Percentiles rank a stretch among this genome's conserved stretches.
Conservation (phyloP, 495 filamentous ascomycete species). For the Daldinia concentrica region DNA sequence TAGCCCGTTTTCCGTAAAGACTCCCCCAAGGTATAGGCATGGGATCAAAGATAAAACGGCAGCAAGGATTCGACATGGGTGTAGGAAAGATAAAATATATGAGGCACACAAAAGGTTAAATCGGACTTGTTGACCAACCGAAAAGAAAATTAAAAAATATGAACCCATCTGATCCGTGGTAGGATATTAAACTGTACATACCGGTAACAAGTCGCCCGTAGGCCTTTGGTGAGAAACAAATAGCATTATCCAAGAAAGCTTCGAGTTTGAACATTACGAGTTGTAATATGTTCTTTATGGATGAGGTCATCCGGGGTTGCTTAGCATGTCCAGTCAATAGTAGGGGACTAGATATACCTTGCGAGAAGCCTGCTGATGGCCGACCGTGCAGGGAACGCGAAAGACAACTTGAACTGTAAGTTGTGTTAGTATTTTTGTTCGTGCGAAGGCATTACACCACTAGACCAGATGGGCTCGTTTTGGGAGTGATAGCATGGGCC, state of each 20-base stretch:
- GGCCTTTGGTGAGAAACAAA: background rate
- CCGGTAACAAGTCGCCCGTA: background rate
- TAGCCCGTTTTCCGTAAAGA: too few relatives aligned
- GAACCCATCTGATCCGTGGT: background rate
- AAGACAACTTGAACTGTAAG: slow-evolving; percentile 11
- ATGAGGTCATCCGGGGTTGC: background rate
- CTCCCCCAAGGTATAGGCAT: too few relatives aligned
- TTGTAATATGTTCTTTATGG: background rate
- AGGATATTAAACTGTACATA: background rate
- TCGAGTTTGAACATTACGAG: background rate
- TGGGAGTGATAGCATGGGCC: background rate
- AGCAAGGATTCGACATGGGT: too few relatives aligned
- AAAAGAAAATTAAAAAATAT: background rate
- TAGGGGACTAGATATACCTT: slow-evolving; percentile 1
- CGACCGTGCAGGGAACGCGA: background rate
- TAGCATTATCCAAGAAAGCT: background rate
- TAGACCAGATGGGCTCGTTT: slow-evolving; percentile 12
- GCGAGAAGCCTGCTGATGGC: slow-evolving; percentile 1
- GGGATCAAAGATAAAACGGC: too few relatives aligned
- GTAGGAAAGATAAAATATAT: too few relatives aligned
- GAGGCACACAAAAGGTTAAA: too few relatives aligned
- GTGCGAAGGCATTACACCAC: slow-evolving; percentile 1
- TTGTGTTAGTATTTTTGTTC: slow-evolving; percentile 3
- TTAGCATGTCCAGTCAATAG: background rate
- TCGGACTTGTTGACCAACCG: background rate